These are phyloP conservation scores for Berberis thunbergii DNA, from an alignment of 164 flowering plant species.

Conservation along the genomic window DNA sequence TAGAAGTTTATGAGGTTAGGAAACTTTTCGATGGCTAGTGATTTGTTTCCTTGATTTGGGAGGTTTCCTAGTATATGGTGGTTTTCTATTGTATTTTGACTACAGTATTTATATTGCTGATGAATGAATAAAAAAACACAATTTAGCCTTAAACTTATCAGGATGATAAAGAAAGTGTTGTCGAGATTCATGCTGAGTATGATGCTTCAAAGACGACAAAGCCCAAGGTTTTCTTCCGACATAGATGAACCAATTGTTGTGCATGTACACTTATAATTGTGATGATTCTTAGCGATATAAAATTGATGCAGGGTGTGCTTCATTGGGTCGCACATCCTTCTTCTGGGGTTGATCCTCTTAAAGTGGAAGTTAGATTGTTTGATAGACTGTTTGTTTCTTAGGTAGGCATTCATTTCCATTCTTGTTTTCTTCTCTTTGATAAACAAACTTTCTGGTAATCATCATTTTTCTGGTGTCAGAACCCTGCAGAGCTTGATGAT, in stretches of 20 bases:
- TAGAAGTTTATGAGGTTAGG: too few species aligned
- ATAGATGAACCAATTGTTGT: background rate
- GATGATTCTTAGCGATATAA: background rate
- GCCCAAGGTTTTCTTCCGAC: conserved; percentile 55
- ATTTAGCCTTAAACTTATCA: too few species aligned
- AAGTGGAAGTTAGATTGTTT: conserved; percentile 85
- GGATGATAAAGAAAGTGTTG: conserved; percentile 67
- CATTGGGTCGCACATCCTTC: conserved; percentile 96
- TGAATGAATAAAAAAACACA: too few species aligned
- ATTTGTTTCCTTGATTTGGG: too few species aligned
- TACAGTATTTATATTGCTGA: too few species aligned
- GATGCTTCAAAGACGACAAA: conserved; percentile 75
- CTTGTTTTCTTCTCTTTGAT: background rate
- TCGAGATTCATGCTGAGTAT: conserved; percentile 85
- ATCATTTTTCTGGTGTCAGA: conserved; percentile 28
- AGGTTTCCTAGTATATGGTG: too few species aligned
- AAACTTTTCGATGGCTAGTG: too few species aligned
- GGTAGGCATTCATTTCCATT: conserved; percentile 29
- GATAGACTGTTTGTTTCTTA: conserved; percentile 79
- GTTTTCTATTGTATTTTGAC: too few species aligned
- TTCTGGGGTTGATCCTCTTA: conserved; percentile 68
- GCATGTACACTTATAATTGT: background rate
- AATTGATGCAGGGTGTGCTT: conserved; percentile 63
- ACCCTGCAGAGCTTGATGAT: conserved; percentile 89
- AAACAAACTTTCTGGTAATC: background rate